A percentile compares a stretch with the other conserved stretches of the same genome.
Evolutionary conservation across 352 stramenopile species (phyloP).

Genomic region (Lagenidium giganteum): DNA sequence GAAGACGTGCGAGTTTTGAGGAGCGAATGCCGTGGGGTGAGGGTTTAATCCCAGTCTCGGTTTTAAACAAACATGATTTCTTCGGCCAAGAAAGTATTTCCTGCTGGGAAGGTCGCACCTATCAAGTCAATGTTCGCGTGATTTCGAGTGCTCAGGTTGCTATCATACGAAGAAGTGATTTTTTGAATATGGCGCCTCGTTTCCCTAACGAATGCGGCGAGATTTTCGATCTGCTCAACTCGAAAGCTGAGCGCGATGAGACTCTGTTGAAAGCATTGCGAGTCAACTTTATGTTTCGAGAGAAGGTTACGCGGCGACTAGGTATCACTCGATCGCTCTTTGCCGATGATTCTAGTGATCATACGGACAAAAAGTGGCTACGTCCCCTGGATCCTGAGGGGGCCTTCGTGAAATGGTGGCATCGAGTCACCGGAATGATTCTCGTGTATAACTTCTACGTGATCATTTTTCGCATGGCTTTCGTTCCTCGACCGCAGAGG

Average conservation of each 20-base stretch:
- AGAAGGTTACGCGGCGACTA: constrained; percentile 37
- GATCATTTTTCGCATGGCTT: constrained; percentile 24
- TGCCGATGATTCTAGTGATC: constrained; percentile 27
- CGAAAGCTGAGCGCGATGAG: constrained; percentile 10
- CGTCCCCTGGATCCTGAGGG: constrained; percentile 39
- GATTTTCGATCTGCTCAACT: constrained; percentile 5
- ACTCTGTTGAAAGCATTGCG: constrained; percentile 18
- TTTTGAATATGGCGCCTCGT: constrained; percentile 25
- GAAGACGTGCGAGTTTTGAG: background rate
- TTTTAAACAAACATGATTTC: constrained; percentile 46
- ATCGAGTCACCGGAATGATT: constrained; percentile 38
- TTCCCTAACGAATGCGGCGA: constrained; percentile 28
- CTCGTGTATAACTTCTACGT: constrained; percentile 34
- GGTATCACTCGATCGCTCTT: constrained; percentile 41
- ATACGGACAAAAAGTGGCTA: constrained; percentile 14
- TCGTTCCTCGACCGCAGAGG: constrained; percentile 8
- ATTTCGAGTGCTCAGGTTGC: constrained; percentile 46
- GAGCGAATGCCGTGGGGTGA: background rate
- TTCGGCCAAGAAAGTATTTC: constrained; percentile 60
- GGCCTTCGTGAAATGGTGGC: constrained; percentile 45
- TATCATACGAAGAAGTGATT: constrained; percentile 33
- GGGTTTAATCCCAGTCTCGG: constrained; percentile 29
- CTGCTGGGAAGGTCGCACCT: constrained; percentile 7
- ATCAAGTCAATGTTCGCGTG: constrained; percentile 47
- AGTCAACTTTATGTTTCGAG: constrained; percentile 39